Evolutionary conservation across 441 rosid genomes (phyloP), one percentile per base, ranked within the genome.

Genomic region (Adansonia gregorii): DNA sequence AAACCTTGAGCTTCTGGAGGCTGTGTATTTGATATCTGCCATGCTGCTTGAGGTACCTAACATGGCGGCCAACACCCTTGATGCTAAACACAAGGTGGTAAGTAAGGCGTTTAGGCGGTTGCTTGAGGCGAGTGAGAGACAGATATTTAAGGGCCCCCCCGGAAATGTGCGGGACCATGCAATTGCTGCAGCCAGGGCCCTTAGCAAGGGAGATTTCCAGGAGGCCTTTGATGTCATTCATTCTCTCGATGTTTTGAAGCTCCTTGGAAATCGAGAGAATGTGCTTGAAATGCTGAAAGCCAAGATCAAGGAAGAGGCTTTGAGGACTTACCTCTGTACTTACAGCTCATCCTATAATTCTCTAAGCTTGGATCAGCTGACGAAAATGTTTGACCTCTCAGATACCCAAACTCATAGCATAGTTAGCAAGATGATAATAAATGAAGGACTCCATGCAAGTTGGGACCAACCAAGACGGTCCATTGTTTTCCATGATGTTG

Each of bases 381-480:
- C 87, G 48, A 84, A 82, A 78, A 87, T 88, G 89, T 91, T 88
- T 79, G 91, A 84, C 79, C 85, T 91, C 41, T 78, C 88, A 0
- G 88, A 82, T 63, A 76, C 78, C 31, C 87, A 89, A 82, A 61
- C 78, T 2, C 91, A 86, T 66, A 76, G 91, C 83, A 64, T 85
- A 17, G 89, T 85, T 4, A 91, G 92, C 84, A 89, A 85, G 83
- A 87, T 91, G 93, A 88, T 89, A 88, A 86, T 89, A 74, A 89
- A 83, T 12, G 92, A 91, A 77, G 95, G 89, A 82, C 89, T 91
- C 51, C 85, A 81, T 15, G 95, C 93, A 27, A 91, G 92, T 68
- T 94, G 97, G 98, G 97, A 93, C 81, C 97, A 94, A 83, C 95
- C 97, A 27, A 90, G 93, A 10, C 79, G 54, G 8, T 93, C 94